Percentiles rank a stretch among this genome's conserved stretches.
Evolutionary conservation across 345 rosid species (phyloP).

Genomic region (Jatropha curcas): DNA sequence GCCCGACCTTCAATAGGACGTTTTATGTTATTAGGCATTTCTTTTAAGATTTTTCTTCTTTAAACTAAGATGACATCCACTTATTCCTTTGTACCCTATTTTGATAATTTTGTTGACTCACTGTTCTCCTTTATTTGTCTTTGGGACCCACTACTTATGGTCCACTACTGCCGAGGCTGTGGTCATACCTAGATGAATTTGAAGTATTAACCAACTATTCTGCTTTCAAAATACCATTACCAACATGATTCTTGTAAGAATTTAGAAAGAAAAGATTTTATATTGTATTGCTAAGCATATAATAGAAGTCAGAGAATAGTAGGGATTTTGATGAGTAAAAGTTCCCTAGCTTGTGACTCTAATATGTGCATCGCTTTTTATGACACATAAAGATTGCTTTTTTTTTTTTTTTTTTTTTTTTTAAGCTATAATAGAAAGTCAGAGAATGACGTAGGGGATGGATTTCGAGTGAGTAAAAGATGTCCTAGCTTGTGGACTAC

Average conservation of each 20-base stretch:
- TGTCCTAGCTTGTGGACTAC: no score
- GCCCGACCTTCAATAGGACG: not conserved
- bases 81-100: not conserved
- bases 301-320: no score
- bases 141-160: no score
- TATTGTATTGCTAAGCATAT: not conserved
- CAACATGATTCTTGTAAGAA: not conserved
- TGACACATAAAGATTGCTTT: not conserved
- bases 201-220: not conserved
- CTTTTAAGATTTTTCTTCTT: no score
- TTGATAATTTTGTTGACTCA: not conserved
- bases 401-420: no score
- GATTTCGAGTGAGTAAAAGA: no score
- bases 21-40: no score
- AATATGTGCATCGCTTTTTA: not conserved
- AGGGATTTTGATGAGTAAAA: not conserved
- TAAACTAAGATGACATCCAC: not conserved
- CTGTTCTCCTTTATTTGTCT: not conserved
- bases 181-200: not conserved
- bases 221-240: no score
- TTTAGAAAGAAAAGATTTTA: not conserved
- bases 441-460: no score
- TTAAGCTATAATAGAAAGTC: no score
- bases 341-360: slow-evolving; percentile 3
- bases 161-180: no score